Percentiles rank a stretch among this genome's conserved stretches.
phyloP scores from a whole-genome alignment of 257 asterid species.

The Handroanthus guayacan region DNA sequence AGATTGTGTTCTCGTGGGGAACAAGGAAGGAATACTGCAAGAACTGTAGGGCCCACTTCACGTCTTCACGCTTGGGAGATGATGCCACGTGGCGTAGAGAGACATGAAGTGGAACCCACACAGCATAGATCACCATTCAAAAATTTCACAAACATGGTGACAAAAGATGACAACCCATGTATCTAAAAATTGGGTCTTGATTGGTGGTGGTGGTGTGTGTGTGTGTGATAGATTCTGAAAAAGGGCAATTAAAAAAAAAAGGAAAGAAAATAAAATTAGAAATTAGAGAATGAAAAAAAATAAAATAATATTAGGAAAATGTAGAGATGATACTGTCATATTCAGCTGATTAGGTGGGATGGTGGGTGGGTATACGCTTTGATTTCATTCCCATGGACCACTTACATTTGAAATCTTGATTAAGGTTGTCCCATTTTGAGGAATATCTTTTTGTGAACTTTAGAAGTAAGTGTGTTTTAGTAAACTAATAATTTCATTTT shows the following conservation, averaged over 20 bases:
- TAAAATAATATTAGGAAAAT: neutral
- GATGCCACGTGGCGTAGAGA: conserved; percentile 38
- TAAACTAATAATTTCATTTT: neutral
- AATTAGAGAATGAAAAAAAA: neutral
- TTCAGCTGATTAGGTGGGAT: neutral
- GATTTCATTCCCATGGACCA: neutral
- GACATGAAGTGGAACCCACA: conserved; percentile 32
- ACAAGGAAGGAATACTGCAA: conserved; percentile 42
- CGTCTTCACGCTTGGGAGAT: neutral
- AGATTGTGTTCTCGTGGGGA: conserved; percentile 47
- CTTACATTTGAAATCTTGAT: neutral
- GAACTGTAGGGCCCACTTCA: conserved; percentile 41
- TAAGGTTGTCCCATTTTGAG: neutral
- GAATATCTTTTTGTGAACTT: neutral
- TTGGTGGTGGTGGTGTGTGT: neutral
- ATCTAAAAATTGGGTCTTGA: neutral
- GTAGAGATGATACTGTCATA: conserved; percentile 11
- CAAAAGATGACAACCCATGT: neutral
- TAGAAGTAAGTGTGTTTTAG: neutral
- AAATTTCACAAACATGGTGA: no score
- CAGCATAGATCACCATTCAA: neutral
- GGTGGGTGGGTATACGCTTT: neutral
- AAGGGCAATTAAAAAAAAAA: neutral
- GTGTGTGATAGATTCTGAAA: neutral
- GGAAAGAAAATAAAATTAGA: neutral